Conservation (phyloP, 768 basidiomycete species). For the Suillus hirtellus region DNA sequence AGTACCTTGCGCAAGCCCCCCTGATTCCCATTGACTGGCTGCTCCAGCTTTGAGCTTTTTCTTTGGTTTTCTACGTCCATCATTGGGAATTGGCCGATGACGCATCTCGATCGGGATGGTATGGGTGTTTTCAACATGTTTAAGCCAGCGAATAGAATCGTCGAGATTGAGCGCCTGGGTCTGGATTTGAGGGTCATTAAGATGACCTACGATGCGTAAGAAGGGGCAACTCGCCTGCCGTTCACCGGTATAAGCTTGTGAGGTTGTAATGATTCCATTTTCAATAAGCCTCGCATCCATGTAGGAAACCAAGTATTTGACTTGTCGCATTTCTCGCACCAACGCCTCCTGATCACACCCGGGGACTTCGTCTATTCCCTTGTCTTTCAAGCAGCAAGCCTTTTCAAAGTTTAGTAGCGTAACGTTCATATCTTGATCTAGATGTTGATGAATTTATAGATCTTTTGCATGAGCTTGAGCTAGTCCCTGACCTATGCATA, state of each 20-base stretch:
- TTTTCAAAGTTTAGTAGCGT: slow-evolving; percentile 16
- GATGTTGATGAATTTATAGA: neutral
- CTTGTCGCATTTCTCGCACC: slow-evolving; percentile 21
- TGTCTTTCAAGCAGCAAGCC: slow-evolving; percentile 11
- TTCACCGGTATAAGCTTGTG: no score
- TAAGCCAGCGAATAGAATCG: slow-evolving; percentile 9
- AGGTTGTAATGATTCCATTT: neutral
- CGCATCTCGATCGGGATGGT: slow-evolving; percentile 7
- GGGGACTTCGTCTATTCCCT: neutral
- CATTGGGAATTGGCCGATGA: slow-evolving; percentile 13
- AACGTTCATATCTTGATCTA: slow-evolving; percentile 4
- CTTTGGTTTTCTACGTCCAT: slow-evolving; percentile 8
- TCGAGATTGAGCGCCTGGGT: neutral
- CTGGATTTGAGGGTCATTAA: neutral
- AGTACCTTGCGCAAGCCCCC: neutral
- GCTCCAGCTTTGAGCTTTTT: neutral
- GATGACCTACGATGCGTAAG: no score
- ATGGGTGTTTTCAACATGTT: neutral
- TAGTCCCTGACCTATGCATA: slow-evolving; percentile 21
- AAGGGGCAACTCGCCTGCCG: neutral
- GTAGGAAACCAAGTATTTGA: slow-evolving; percentile 25
- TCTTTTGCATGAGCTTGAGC: neutral
- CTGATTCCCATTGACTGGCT: neutral
- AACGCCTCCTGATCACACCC: slow-evolving; percentile 15
- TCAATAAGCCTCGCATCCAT: slow-evolving; percentile 16